Conservation (phyloP, 225 moss, liverwort and hornwort genomes). For the Polytrichum formosum region DNA sequence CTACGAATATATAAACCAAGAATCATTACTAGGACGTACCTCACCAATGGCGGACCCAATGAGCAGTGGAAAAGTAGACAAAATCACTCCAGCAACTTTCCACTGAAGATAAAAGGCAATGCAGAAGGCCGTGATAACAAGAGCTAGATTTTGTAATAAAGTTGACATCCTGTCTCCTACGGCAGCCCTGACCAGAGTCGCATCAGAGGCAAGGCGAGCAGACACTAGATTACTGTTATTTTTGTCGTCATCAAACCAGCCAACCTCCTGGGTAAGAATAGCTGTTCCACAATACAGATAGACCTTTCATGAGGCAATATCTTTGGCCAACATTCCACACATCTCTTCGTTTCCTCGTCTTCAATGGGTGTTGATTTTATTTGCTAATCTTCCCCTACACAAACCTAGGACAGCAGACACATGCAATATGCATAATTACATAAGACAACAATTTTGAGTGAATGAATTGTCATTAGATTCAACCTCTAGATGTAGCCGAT, state of each 20-base stretch:
- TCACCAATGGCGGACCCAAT: constrained; percentile 89
- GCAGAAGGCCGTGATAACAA: constrained; percentile 74
- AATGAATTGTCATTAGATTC: too few species aligned
- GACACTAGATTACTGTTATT: constrained; percentile 83
- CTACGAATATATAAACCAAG: not conserved
- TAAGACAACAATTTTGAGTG: too few species aligned
- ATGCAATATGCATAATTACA: too few species aligned
- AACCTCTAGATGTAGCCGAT: too few species aligned
- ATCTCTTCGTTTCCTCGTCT: too few species aligned
- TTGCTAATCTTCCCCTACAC: too few species aligned
- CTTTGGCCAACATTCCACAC: not conserved
- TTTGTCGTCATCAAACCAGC: constrained; percentile 95
- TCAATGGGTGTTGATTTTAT: too few species aligned
- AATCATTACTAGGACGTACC: constrained; percentile 23
- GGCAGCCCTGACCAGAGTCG: constrained; percentile 77
- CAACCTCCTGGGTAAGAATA: constrained; percentile 87
- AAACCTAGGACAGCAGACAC: too few species aligned
- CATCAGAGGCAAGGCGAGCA: constrained; percentile 73
- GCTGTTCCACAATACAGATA: constrained; percentile 43
- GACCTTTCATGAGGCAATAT: constrained; percentile 3
- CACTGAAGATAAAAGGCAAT: constrained; percentile 88
- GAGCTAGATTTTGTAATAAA: constrained; percentile 78
- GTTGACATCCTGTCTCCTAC: constrained; percentile 92
- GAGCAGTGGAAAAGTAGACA: constrained; percentile 82
- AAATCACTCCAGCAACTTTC: constrained; percentile 83